Percentiles rank a stretch among this genome's conserved stretches.
Evolutionary conservation across 805 yeast species (phyloP).

Genomic region (Jamesozyma spencerorum): DNA sequence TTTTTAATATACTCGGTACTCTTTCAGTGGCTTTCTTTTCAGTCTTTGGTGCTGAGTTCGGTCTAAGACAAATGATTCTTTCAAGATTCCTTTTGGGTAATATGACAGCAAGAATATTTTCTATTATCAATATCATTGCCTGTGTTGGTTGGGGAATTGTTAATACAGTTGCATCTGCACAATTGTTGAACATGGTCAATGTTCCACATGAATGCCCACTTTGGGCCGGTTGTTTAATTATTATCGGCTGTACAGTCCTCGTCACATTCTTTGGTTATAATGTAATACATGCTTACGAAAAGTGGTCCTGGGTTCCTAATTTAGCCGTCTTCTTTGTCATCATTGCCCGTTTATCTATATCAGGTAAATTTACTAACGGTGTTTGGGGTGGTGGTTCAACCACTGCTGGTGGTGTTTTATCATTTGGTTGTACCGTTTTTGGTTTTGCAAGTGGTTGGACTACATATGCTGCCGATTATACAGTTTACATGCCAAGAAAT

Average conservation of each 20-base stretch:
- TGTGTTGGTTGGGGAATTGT: conserved; percentile 95
- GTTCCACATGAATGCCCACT: conserved; percentile 52
- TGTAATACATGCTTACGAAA: conserved; percentile 72
- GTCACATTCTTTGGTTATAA: conserved; percentile 80
- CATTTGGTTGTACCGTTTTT: conserved; percentile 73
- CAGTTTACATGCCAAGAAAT: conserved; percentile 70
- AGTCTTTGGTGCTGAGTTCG: conserved; percentile 72
- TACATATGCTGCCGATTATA: conserved; percentile 88
- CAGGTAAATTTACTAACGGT: conserved; percentile 54
- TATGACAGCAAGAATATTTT: conserved; percentile 63
- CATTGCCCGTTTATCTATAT: conserved; percentile 63
- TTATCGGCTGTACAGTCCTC: conserved; percentile 56
- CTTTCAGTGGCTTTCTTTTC: conserved; percentile 76
- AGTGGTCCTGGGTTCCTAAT: conserved; percentile 83
- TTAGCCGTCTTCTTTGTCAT: conserved; percentile 62
- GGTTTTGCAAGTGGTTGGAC: conserved; percentile 96
- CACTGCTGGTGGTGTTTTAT: conserved; percentile 67
- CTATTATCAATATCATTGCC: conserved; percentile 67
- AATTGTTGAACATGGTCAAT: conserved; percentile 69
- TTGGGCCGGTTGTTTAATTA: conserved; percentile 80
- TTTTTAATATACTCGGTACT: conserved; percentile 44
- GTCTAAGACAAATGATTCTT: conserved; percentile 79
- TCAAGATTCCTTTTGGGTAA: conserved; percentile 74
- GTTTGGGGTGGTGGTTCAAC: conserved; percentile 42
- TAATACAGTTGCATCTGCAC: conserved; percentile 83